Percentiles rank a stretch among this genome's conserved stretches.
phyloP scores from a whole-genome alignment of 768 basidiomycete species.

The Infundibulicybe gibba region DNA sequence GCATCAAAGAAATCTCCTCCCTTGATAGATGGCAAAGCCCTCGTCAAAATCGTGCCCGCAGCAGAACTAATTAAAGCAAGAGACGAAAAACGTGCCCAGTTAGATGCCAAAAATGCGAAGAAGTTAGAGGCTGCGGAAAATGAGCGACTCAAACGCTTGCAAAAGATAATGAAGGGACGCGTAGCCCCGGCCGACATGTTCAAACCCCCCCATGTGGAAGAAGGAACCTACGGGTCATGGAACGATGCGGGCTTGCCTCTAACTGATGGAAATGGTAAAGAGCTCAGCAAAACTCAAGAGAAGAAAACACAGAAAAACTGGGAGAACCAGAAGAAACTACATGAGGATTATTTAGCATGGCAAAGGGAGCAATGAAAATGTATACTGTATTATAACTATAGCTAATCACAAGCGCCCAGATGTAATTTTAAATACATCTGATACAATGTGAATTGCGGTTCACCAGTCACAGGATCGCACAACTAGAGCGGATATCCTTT shows the following conservation, averaged over 20 bases:
- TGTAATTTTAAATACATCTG: too few relatives aligned
- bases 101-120: constrained; percentile 73
- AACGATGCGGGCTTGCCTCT: constrained; percentile 81
- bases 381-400: constrained; percentile 5
- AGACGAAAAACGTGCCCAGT: constrained; percentile 80
- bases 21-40: constrained; percentile 80
- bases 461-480: constrained; percentile 68
- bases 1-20: background rate
- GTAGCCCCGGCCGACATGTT: constrained; percentile 75
- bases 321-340: constrained; percentile 70
- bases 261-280: constrained; percentile 81
- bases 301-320: constrained; percentile 81
- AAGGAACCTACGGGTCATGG: constrained; percentile 80
- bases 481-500: constrained; percentile 64
- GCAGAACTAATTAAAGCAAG: constrained; percentile 77
- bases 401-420: background rate
- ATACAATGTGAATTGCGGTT: background rate
- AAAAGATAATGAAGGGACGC: constrained; percentile 84
- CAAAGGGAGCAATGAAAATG: constrained; percentile 23
- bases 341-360: constrained; percentile 70
- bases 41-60: constrained; percentile 88
- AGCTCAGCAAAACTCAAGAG: constrained; percentile 72
- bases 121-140: constrained; percentile 70
- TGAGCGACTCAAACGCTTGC: constrained; percentile 62
- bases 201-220: constrained; percentile 72